Base-by-base conservation (phyloP, 1,284 basidiomycete species). In the Pascua sp. region DNA sequence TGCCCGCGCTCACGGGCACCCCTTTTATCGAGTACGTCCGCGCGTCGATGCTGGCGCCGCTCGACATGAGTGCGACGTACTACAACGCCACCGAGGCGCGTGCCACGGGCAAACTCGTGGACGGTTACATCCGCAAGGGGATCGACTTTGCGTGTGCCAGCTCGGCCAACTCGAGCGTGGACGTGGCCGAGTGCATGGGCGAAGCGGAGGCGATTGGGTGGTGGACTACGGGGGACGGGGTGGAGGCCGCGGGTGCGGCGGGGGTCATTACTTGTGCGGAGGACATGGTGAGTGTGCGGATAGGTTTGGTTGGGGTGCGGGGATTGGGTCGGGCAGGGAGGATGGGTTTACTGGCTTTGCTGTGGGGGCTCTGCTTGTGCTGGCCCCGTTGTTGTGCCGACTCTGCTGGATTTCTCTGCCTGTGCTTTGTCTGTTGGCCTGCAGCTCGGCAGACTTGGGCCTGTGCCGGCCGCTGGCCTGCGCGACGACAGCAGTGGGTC, bases 41-140 rank as follows among this genome's bases (percentile, higher is more conserved):
- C 11, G 18, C 51, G 1, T 58, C 70, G 39, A 63, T 77, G 45
- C 64, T 73, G 32, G 57, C 58, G 39, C 68, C 68, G 7, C 55
- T 76, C 10, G 65, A 64, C 0, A 65, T 77, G 70, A 53, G 12
- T 3, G 37, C 49, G 1, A 65, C 68, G 4, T 58, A 48, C 2
- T 70, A 67, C 60, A 66, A 68, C 48, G 36, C 53, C 11, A 60
- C 50, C 0, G 10, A 17, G 0, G 68, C 67, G 0, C 24, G 17
- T 10, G 40, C 40, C 8, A 60, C 50, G 7, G 64, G 62, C 0
- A 37, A 62, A n/a, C 47, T 63, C 10, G 57, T 61, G 10, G 62
- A 65, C 43, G 58, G 59, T 8, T 67, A 57, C 55, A 18, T 53
- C 36, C 53, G 57, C n/a, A 24, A 38, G 5, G 60, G 46, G 2